A percentile compares a stretch with the other conserved stretches of the same genome.
phyloP scores from a whole-genome alignment of 2,329 filamentous ascomycete species.

The Nemania abortiva region DNA sequence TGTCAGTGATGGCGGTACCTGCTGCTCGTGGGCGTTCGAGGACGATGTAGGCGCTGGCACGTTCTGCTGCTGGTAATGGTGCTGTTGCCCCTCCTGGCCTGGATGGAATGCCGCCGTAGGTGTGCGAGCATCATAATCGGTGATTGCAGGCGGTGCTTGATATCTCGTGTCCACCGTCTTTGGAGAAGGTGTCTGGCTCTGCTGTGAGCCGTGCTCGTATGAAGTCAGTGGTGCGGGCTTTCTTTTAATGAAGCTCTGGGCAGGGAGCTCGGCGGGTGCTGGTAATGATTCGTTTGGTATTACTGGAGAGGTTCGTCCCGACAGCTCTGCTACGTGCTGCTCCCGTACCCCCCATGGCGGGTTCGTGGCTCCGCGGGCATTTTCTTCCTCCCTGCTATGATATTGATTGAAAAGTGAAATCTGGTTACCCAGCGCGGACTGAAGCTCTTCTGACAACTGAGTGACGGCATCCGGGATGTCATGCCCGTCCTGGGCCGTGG shows the following conservation, averaged over 20 bases:
- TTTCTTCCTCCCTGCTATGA: conserved; percentile 20
- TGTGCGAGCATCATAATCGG: conserved; percentile 21
- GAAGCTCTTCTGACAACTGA: conserved; percentile 43
- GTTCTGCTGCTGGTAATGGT: conserved; percentile 35
- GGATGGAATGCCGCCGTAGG: conserved; percentile 32
- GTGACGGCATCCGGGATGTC: conserved; percentile 30
- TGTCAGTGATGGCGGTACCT: conserved; percentile 30
- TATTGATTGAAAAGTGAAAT: conserved; percentile 40
- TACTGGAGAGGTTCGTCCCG: conserved; percentile 12
- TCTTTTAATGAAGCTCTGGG: conserved; percentile 40
- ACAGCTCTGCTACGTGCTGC: not conserved
- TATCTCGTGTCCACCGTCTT: conserved; percentile 34
- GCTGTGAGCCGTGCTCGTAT: conserved; percentile 26
- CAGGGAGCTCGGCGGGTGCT: conserved; percentile 39
- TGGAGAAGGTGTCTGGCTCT: conserved; percentile 40
- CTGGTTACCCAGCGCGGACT: conserved; percentile 44
- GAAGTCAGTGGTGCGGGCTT: conserved; percentile 41
- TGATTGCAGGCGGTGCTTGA: conserved; percentile 27
- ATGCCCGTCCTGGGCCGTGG: conserved; percentile 8
- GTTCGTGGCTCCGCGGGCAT: not conserved
- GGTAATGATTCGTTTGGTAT: conserved; percentile 23
- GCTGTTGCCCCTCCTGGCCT: conserved; percentile 19
- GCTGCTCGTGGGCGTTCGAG: conserved; percentile 28
- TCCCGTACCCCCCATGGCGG: not conserved
- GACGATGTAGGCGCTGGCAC: conserved; percentile 28